Base-by-base conservation (phyloP, 352 stramenopile species). In the Phytophthora pseudosyringae region DNA sequence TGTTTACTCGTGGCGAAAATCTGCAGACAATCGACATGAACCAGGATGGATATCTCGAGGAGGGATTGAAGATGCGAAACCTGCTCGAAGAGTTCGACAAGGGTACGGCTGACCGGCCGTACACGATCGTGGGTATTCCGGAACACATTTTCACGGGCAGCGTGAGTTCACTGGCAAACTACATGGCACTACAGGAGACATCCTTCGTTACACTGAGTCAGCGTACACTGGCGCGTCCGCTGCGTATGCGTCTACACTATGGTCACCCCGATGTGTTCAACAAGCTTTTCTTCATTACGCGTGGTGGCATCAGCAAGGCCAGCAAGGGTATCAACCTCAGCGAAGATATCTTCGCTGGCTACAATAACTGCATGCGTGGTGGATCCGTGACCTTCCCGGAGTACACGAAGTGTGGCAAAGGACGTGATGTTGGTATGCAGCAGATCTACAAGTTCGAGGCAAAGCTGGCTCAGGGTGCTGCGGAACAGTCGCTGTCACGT, bases 381-480 rank as follows among this genome's bases (percentile, higher is more conserved):
- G 97, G 97, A 16, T 91, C 91, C 9, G 97, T 99, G 15, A 89
- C 89, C 2, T 99, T 99, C 85, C 97, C 97, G n/a, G 98, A 99
- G 78, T 99, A 99, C 72, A 88, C 98, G 45, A 98, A 99, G 80
- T 97, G 98, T 43, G 98, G 98, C 50, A 99, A 99, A 73, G 98
- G 98, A 35, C 94, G 98, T 50, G 98, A 99, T 91, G 98, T 99
- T 26, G 98, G 98, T 40, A 99, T 99, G 96, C 98, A 98, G 70
- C 98, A 99, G 73, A 99, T 99, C 64, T 99, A 99, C 86, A 99
- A 99, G 78, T 99, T 99, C 62, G 98, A 99, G 76, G 97, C 98
- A 1, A 99, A 99, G 66, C 80, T 98, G 9, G 97, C 94, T 56
- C 96, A 99, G 76, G 98, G 98, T 48, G 97, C 97, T 10, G 98